Evolutionary conservation across 371 early-diverging fungal species (phyloP).

Genomic region (Conidiobolus incongruus): DNA sequence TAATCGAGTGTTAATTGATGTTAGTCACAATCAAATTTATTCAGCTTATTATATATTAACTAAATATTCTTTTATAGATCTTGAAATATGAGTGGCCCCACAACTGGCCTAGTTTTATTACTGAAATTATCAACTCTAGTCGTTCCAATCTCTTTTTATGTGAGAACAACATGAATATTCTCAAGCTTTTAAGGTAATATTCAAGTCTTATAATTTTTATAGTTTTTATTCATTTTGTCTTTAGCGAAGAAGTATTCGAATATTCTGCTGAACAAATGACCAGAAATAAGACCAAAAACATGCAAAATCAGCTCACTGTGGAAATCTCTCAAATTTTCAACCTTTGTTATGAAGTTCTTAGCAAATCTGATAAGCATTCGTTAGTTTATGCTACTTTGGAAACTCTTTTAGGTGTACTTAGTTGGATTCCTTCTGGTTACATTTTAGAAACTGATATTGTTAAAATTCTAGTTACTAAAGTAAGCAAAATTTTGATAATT

Average conservation of each 20-base stretch:
- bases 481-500: slow-evolving; percentile 11
- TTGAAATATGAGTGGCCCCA: slow-evolving; percentile 99
- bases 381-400: slow-evolving; percentile 82
- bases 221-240: background rate
- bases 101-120: slow-evolving; percentile 97
- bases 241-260: slow-evolving; percentile 96
- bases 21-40: slow-evolving; percentile 10
- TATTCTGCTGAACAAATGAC: slow-evolving; percentile 95
- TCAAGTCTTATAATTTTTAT: background rate
- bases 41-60: background rate
- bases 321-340: slow-evolving; percentile 94
- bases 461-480: slow-evolving; percentile 54
- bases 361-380: slow-evolving; percentile 67
- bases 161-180: slow-evolving; percentile 97
- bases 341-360: slow-evolving; percentile 86
- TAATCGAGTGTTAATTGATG: slow-evolving; percentile 89
- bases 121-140: slow-evolving; percentile 91
- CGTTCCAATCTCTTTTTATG: slow-evolving; percentile 80
- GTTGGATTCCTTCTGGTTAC: slow-evolving; percentile 93
- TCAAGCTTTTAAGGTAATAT: slow-evolving; percentile 74
- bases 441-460: slow-evolving; percentile 91
- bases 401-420: slow-evolving; percentile 82
- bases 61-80: slow-evolving; percentile 33
- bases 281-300: slow-evolving; percentile 69
- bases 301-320: slow-evolving; percentile 84